phyloP scores from a whole-genome alignment of 768 basidiomycete genomes.

The Sistotremastrum suecicum region DNA sequence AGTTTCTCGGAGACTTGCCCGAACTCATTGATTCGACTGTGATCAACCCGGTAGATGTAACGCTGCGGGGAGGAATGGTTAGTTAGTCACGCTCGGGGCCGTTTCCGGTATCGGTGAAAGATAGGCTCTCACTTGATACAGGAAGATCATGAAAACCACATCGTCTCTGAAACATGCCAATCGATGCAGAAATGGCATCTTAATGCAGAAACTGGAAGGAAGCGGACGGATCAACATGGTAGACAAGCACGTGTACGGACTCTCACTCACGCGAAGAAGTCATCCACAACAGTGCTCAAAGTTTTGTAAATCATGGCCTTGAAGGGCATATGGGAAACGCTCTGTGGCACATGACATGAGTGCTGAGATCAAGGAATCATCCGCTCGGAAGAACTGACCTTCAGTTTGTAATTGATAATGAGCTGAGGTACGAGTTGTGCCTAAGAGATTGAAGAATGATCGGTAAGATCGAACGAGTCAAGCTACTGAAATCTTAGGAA shows the following conservation, averaged over 20 bases:
- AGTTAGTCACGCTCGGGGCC: conserved; percentile 3
- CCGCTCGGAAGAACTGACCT: conserved; percentile 34
- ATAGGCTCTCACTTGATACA: conserved; percentile 63
- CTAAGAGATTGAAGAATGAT: conserved; percentile 22
- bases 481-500: conserved; percentile 5
- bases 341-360: conserved; percentile 28
- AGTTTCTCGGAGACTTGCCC: conserved; percentile 45
- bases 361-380: neutral
- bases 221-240: conserved; percentile 4
- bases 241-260: neutral
- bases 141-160: conserved; percentile 79
- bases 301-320: conserved; percentile 97
- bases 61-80: conserved; percentile 35
- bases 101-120: neutral
- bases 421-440: conserved; percentile 77
- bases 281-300: conserved; percentile 80
- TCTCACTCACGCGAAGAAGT: conserved; percentile 67
- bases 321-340: conserved; percentile 97
- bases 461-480: conserved; percentile 5
- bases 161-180: conserved; percentile 85
- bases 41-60: conserved; percentile 96
- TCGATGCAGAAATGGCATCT: conserved; percentile 92
- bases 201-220: conserved; percentile 67
- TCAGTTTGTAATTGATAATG: conserved; percentile 96
- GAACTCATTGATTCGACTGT: conserved; percentile 90